These are phyloP conservation scores for Podila epigama DNA, from an alignment of 192 early-diverging fungal species.

Conservation along the genomic window DNA sequence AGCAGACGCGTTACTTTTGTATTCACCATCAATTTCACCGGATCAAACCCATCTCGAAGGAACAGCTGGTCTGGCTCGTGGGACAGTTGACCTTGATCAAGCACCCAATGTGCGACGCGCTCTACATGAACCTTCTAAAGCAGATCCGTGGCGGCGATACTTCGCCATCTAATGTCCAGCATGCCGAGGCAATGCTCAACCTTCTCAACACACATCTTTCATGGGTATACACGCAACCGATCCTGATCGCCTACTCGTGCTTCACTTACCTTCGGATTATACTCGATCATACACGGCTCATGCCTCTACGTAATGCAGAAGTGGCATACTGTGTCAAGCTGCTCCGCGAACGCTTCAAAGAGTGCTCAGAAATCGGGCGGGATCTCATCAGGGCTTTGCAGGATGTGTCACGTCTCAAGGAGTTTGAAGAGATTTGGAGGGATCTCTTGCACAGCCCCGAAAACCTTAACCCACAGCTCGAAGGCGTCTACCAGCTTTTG, in stretches of 20 bases:
- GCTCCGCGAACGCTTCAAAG: slow-evolving; percentile 63
- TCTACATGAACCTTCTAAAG: slow-evolving; percentile 60
- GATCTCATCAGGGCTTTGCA: slow-evolving; percentile 74
- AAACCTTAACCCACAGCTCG: slow-evolving; percentile 61
- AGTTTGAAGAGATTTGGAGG: slow-evolving; percentile 63
- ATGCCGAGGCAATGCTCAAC: slow-evolving; percentile 55
- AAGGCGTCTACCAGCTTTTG: slow-evolving; percentile 64
- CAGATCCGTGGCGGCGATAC: slow-evolving; percentile 72
- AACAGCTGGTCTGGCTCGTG: slow-evolving; percentile 68
- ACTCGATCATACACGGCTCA: slow-evolving; percentile 58
- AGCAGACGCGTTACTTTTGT: slow-evolving; percentile 40
- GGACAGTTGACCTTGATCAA: slow-evolving; percentile 59
- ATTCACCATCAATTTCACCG: slow-evolving; percentile 18
- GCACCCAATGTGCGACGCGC: slow-evolving; percentile 56
- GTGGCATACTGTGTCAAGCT: slow-evolving; percentile 56
- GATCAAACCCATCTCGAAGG: slow-evolving; percentile 18
- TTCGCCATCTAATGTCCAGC: slow-evolving; percentile 50
- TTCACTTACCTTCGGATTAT: slow-evolving; percentile 50
- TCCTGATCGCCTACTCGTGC: slow-evolving; percentile 26
- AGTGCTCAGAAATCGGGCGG: slow-evolving; percentile 67
- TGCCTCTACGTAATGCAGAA: slow-evolving; percentile 58
- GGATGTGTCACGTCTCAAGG: slow-evolving; percentile 60
- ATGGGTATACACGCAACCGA: slow-evolving; percentile 28
- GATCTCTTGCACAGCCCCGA: slow-evolving; percentile 62
- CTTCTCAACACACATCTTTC: slow-evolving; percentile 55